These are phyloP conservation scores for Corylus americana DNA, from an alignment of 306 rosid genomes.

Conservation along the genomic window DNA sequence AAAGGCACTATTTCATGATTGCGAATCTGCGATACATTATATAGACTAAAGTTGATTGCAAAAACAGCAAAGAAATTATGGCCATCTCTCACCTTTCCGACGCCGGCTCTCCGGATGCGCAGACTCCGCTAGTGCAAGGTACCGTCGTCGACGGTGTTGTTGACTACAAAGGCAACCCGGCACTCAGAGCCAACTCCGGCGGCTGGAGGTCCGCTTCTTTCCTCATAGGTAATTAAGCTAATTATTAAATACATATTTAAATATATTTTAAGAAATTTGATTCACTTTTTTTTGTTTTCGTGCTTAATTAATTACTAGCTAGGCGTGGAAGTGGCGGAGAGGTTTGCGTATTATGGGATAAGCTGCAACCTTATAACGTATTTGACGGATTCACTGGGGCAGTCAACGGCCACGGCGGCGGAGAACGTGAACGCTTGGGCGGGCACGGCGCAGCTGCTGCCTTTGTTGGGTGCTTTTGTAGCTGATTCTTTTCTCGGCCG, in stretches of 20 bases:
- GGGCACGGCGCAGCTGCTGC: slow-evolving; percentile 39
- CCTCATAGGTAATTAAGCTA: slow-evolving; percentile 15
- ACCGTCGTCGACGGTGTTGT: slow-evolving; percentile 35
- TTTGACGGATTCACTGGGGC: slow-evolving; percentile 42
- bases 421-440: slow-evolving; percentile 42
- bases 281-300: too few species aligned
- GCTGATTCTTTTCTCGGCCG: slow-evolving; percentile 50
- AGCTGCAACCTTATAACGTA: slow-evolving; percentile 39
- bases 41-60: too few species aligned
- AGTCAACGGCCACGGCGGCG: slow-evolving; percentile 44
- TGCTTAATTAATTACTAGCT: too few species aligned
- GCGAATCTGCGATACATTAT: too few species aligned
- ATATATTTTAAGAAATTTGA: too few species aligned
- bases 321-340: slow-evolving; percentile 54
- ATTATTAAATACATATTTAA: too few species aligned
- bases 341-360: slow-evolving; percentile 49
- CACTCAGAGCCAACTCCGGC: slow-evolving; percentile 32
- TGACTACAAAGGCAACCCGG: slow-evolving; percentile 31
- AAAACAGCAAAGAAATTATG: neutral
- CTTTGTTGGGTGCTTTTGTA: slow-evolving; percentile 43
- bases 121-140: neutral
- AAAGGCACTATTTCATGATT: too few species aligned
- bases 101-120: neutral
- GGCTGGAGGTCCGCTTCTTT: slow-evolving; percentile 51
- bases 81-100: slow-evolving; percentile 6